Evolutionary conservation across 306 rosid species (phyloP), one percentile per base, ranked within the genome.

Genomic region (Mucuna pruriens): DNA sequence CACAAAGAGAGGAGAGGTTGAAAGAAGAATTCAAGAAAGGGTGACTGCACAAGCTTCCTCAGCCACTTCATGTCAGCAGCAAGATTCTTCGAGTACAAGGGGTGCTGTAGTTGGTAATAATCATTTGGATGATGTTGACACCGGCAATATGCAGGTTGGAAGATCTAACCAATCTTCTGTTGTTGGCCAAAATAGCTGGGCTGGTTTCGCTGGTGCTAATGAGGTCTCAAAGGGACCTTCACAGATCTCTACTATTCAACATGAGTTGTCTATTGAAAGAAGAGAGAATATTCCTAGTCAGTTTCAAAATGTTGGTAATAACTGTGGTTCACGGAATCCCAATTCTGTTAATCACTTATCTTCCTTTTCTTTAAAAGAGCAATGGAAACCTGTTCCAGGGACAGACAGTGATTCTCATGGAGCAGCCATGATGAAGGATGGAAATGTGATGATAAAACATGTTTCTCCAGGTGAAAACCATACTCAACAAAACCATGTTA

Each of bases 311-410:
- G 74, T 83, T 66, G 60, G 76, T 42, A 91, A 79, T 40, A 84
- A 61, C 80, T 46, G 80, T 84, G 90, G 85, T 77, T 77, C 82
- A 7, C 86, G 91, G 71, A 86, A 83, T 85, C 92, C 84, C 66
- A 81, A 73, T 78, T 76, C 86, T 71, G 78, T 86, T 36, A 83
- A 79, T 75, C 88, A 82, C 40, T 63, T 76, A 46, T 39, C 95
- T 86, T 85, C 92, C 42, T 85, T 84, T 85, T 68, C 94, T 29
- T 80, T 86, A 7, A 84, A 91, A 84, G 99, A 93, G 81, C 94
- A 83, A 26, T 93, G 97, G 99, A 95, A 87, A 85, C 86, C 91
- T 65, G 83, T 88, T 80, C 82, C 92, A 36, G 94, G 90, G 77
- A 54, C 81, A 57, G 92, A 84, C 49, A 90, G 78, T 77, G 87